A percentile compares a stretch with the other conserved stretches of the same genome.
These are phyloP conservation scores for Colletotrichum brevisporum DNA, from an alignment of 2,329 filamentous ascomycete species.

Conservation along the genomic window DNA sequence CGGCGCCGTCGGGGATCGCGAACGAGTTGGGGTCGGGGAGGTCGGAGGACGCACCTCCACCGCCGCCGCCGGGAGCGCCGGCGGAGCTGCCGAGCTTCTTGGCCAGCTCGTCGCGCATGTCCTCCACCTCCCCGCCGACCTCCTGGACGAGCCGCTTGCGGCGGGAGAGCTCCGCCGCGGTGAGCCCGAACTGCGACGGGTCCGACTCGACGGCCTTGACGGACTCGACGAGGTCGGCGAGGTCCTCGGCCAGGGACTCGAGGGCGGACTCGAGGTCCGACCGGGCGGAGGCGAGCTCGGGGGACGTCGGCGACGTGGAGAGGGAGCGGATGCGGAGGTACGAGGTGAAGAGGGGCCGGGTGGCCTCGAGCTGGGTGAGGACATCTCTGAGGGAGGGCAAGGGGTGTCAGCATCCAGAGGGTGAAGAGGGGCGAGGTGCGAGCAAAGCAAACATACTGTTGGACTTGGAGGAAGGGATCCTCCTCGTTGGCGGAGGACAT, in stretches of 20 bases:
- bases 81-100: constrained; percentile 65
- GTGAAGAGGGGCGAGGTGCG: constrained; percentile 3
- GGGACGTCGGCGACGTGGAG: constrained; percentile 77
- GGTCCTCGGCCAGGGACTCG: constrained; percentile 81
- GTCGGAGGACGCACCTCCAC: constrained; percentile 56
- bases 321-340: constrained; percentile 96
- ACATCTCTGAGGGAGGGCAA: constrained; percentile 79
- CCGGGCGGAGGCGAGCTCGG: constrained; percentile 86
- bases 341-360: constrained; percentile 90
- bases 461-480: constrained; percentile 81
- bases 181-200: constrained; percentile 88
- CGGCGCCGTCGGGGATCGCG: constrained; percentile 70
- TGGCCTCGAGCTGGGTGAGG: constrained; percentile 82
- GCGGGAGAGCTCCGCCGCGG: constrained; percentile 84
- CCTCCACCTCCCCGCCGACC: constrained; percentile 88
- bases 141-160: constrained; percentile 88
- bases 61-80: constrained; percentile 45
- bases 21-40: constrained; percentile 69
- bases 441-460: constrained; percentile 67
- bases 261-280: constrained; percentile 77
- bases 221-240: constrained; percentile 88
- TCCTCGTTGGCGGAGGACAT: constrained; percentile 78
- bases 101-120: constrained; percentile 87
- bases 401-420: constrained; percentile 29
- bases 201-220: constrained; percentile 90